Evolutionary conservation across 257 asterid genomes (phyloP), one percentile per base, ranked within the genome.

Genomic region (Jaltomata sinuosa): DNA sequence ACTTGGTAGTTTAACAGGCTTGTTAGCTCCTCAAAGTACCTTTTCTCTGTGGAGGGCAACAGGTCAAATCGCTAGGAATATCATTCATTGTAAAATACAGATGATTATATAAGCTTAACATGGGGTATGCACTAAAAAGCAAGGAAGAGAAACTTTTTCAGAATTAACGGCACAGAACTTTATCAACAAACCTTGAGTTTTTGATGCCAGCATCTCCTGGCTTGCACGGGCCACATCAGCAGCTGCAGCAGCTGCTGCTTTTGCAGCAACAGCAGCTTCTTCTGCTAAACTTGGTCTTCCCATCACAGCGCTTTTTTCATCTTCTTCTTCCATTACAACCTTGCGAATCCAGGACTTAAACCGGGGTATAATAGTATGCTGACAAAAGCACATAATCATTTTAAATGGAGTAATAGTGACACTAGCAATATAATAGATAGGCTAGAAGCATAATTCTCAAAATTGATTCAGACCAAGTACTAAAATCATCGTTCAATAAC

Each of bases 341-440:
- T 91, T 93, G 85, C 94, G 95, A 53, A 97, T 91, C 99, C 99
- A 97, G 61, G 98, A 93, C 94, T 95, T 95, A 81, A 97, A 86
- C 86, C 91, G 87, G 22, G 98, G 99, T 80, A 95, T 79, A 80
- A 97, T 79, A 81, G 93, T 71, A 5, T 93, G 91, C 98, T 97
- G 93, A 69, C 72, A 77, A 77, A 77, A 47, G 27, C 82, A 77
- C 62, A 77, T 16, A 1, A 29, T 19, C 62, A 77, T 16, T 77
- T 29, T 49, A 15, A 77, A 45, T 8, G 45, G 18, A 42, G 59
- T 45, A n/a, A 45, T 45, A 74, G 34, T 74, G 22, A 45, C 11
- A 7, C 59, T 45, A 74, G 81, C 40, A 74, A 69, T 11, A 69
- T 5, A 69, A 22, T 72, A 72, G 36, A 72, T 72, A 40, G 55